These are phyloP conservation scores for Myriosclerotinia scirpicola DNA, from an alignment of 2,329 filamentous ascomycete genomes.

Conservation along the genomic window DNA sequence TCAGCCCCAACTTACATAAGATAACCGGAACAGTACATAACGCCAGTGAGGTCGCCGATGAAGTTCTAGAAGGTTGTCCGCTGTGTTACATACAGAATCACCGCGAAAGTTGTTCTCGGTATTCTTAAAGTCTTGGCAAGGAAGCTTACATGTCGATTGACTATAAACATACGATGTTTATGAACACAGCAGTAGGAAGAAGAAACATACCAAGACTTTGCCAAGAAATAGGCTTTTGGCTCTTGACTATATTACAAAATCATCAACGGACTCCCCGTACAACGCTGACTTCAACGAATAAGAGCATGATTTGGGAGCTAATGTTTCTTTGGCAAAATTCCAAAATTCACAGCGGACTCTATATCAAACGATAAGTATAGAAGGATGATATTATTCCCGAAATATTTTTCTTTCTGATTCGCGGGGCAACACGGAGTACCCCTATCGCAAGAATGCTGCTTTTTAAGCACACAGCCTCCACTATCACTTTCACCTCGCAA, in stretches of 20 bases:
- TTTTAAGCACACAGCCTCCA: too few relatives aligned
- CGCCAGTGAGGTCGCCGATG: neutral
- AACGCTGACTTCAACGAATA: neutral
- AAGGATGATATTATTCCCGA: too few relatives aligned
- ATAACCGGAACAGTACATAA: neutral
- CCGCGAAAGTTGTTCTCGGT: neutral
- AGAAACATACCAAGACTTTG: neutral
- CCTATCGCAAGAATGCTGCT: too few relatives aligned
- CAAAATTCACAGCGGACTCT: too few relatives aligned
- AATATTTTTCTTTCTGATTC: too few relatives aligned
- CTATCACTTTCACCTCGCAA: too few relatives aligned
- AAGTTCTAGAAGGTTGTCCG: neutral
- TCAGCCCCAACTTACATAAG: neutral
- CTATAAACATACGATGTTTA: neutral
- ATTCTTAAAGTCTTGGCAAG: neutral
- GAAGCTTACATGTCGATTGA: neutral
- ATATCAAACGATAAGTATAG: too few relatives aligned
- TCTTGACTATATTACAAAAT: neutral
- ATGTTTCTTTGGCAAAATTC: neutral
- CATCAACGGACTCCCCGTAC: neutral
- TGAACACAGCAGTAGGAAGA: neutral
- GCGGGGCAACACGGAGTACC: too few relatives aligned
- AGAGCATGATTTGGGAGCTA: neutral
- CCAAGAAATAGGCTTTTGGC: neutral
- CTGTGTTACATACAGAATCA: neutral